A percentile compares a stretch with the other conserved stretches of the same genome.
Evolutionary conservation across 768 basidiomycete species (phyloP).

Genomic region (Leccinellum luteum): DNA sequence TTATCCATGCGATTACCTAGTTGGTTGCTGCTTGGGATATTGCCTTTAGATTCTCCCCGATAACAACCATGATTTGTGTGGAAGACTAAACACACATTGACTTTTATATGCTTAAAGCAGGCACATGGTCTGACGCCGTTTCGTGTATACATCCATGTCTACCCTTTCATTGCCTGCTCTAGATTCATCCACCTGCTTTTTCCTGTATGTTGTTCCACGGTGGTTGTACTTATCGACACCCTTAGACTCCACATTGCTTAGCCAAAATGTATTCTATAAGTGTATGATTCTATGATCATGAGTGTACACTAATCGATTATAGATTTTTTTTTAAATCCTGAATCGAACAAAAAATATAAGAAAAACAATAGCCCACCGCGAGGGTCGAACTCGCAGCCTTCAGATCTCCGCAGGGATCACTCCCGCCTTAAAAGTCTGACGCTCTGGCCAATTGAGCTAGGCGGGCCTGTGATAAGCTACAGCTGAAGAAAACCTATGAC

Average conservation of each 20-base stretch:
- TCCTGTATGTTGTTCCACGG: conserved; percentile 16
- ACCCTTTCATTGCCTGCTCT: conserved; percentile 4
- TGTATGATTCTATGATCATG: neutral
- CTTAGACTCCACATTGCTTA: conserved; percentile 19
- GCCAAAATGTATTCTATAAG: conserved; percentile 17
- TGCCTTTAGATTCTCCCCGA: conserved; percentile 24
- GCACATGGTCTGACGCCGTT: conserved; percentile 1
- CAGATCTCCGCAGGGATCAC: conserved; percentile 43
- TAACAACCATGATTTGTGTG: conserved; percentile 20
- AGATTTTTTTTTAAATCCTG: too few relatives aligned
- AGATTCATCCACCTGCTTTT: conserved; percentile 11
- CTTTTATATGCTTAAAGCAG: conserved; percentile 12
- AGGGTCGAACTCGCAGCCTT: conserved; percentile 86
- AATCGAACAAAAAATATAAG: neutral
- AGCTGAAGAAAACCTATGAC: neutral
- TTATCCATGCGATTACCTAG: conserved; percentile 24
- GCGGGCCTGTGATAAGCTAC: conserved; percentile 35
- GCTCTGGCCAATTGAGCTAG: conserved; percentile 64
- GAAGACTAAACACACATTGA: conserved; percentile 18
- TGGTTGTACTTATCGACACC: conserved; percentile 14
- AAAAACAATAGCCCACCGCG: conserved; percentile 64
- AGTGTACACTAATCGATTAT: neutral
- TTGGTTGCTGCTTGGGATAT: conserved; percentile 29
- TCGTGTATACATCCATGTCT: conserved; percentile 9
- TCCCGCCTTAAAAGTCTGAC: conserved; percentile 49